These are phyloP conservation scores for Hymenoscyphus infarciens DNA, from an alignment of 2,329 filamentous ascomycete genomes.

Conservation along the genomic window DNA sequence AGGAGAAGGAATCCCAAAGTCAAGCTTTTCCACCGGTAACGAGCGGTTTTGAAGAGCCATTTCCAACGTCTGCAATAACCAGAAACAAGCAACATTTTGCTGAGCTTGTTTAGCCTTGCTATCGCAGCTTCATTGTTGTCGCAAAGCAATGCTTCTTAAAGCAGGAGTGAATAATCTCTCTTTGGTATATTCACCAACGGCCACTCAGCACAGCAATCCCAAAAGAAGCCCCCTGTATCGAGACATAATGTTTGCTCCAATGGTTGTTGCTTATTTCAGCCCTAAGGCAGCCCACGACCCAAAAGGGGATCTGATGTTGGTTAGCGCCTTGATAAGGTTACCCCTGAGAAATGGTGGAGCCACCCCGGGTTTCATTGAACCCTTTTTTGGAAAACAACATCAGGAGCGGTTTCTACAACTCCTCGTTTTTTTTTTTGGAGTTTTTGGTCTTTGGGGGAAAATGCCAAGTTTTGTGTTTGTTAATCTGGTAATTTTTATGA, in stretches of 20 bases:
- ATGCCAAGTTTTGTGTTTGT: too few relatives aligned
- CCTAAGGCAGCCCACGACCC: neutral
- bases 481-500: too few relatives aligned
- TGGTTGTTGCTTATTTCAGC: neutral
- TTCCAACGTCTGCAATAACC: constrained; percentile 12
- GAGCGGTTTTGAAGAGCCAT: constrained; percentile 4
- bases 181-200: too few relatives aligned
- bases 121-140: constrained; percentile 7
- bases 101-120: neutral
- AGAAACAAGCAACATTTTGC: constrained; percentile 10
- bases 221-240: neutral
- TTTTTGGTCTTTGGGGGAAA: too few relatives aligned
- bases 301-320: neutral
- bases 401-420: too few relatives aligned
- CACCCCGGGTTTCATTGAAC: neutral
- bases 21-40: constrained; percentile 16
- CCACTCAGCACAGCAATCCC: neutral
- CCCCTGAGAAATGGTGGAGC: constrained; percentile 1
- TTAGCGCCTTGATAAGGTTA: neutral
- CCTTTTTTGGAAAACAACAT: too few relatives aligned
- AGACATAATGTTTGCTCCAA: neutral
- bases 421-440: too few relatives aligned
- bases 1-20: constrained; percentile 3
- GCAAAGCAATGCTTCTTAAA: too few relatives aligned
- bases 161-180: too few relatives aligned